Conservation (phyloP, 2,329 filamentous ascomycete species). For the Trichoderma simmonsii region DNA sequence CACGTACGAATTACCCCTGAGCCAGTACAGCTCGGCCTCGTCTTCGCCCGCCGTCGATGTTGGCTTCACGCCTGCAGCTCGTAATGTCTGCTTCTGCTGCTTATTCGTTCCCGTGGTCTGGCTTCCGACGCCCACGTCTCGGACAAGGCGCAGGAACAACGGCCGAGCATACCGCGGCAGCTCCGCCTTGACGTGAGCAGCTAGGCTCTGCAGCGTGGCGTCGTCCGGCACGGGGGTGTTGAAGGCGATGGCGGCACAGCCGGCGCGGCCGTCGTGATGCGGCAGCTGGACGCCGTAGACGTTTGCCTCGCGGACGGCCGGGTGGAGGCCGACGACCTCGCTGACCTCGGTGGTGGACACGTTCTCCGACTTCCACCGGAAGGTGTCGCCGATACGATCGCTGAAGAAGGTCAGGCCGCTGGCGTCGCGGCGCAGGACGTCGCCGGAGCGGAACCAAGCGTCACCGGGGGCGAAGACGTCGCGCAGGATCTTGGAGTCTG, state of each 20-base stretch:
- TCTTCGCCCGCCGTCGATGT: neutral
- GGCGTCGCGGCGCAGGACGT: constrained; percentile 67
- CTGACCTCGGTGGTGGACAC: constrained; percentile 79
- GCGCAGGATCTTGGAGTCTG: constrained; percentile 68
- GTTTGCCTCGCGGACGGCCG: constrained; percentile 70
- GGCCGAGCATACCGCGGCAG: constrained; percentile 75
- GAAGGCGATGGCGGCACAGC: constrained; percentile 70
- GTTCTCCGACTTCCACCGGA: constrained; percentile 80
- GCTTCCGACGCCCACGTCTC: constrained; percentile 49
- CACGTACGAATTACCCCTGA: constrained; percentile 63
- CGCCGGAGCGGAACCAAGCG: constrained; percentile 80
- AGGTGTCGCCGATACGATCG: constrained; percentile 76
- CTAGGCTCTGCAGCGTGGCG: constrained; percentile 56
- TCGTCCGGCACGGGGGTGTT: constrained; percentile 40
- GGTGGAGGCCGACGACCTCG: constrained; percentile 66
- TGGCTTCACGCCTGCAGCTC: constrained; percentile 72
- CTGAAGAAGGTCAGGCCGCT: constrained; percentile 76
- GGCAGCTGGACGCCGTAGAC: constrained; percentile 81
- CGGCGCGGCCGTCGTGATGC: constrained; percentile 77
- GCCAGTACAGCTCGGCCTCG: constrained; percentile 56
- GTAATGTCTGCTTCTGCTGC: constrained; percentile 74
- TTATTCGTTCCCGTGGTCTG: constrained; percentile 82
- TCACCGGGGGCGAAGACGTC: constrained; percentile 73
- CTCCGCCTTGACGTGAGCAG: constrained; percentile 51
- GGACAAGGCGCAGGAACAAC: constrained; percentile 69